A percentile compares a stretch with the other conserved stretches of the same genome.
These are phyloP conservation scores for Cucurbita moschata DNA, from an alignment of 306 rosid genomes.

Conservation along the genomic window DNA sequence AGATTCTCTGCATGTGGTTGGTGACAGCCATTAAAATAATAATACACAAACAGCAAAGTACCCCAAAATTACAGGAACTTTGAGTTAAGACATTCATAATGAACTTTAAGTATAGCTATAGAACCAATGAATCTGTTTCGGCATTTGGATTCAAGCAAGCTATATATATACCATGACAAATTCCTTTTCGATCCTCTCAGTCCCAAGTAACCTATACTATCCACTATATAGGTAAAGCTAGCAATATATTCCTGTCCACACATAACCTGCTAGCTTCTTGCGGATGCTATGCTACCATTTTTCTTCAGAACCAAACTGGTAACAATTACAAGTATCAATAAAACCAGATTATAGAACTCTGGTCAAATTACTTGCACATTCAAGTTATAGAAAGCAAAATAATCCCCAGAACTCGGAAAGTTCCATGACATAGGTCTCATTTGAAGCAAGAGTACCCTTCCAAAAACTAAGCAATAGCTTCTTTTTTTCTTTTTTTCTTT, in stretches of 20 bases:
- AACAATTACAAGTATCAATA: neutral
- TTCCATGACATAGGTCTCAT: neutral
- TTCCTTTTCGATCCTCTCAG: neutral
- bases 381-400: neutral
- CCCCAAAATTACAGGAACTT: neutral
- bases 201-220: neutral
- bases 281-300: neutral
- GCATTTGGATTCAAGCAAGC: neutral
- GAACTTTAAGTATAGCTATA: neutral
- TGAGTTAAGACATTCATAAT: neutral
- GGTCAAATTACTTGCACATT: neutral
- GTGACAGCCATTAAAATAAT: neutral
- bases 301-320: neutral
- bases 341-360: neutral
- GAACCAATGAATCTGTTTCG: neutral
- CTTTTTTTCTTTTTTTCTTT: too few species aligned
- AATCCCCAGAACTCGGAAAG: neutral
- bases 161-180: neutral
- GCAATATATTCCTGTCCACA: neutral
- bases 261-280: neutral
- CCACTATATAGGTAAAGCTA: neutral
- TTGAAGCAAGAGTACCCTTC: neutral
- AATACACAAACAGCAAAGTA: neutral
- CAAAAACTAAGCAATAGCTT: neutral
- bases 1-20: neutral